A percentile compares a stretch with the other conserved stretches of the same genome.
Evolutionary conservation across 2,329 filamentous ascomycete genomes (phyloP).

Genomic region (Alternaria sp.): DNA sequence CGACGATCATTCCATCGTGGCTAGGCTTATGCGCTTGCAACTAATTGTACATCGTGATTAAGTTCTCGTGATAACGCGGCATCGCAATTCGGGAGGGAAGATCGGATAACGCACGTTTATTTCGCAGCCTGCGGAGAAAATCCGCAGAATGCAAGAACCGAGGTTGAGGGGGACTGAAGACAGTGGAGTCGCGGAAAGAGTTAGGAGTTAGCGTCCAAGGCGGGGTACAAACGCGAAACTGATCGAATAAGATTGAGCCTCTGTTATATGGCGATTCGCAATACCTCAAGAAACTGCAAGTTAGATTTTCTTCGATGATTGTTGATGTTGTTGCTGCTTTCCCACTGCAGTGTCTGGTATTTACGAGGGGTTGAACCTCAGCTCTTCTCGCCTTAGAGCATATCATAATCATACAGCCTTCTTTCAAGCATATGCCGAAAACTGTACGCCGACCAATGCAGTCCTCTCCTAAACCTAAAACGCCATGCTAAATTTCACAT

Average conservation of each 20-base stretch:
- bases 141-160: background rate
- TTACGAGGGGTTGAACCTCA: conserved; percentile 49
- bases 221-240: conserved; percentile 8
- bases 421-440: conserved; percentile 52
- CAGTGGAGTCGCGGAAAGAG: background rate
- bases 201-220: background rate
- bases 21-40: background rate
- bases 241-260: background rate
- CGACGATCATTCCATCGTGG: background rate
- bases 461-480: conserved; percentile 22
- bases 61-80: background rate
- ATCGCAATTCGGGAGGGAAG: background rate
- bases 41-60: background rate
- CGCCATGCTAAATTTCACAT: conserved; percentile 35
- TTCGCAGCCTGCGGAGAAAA: background rate
- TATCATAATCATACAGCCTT: conserved; percentile 40
- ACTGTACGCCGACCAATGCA: conserved; percentile 34
- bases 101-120: conserved; percentile 2
- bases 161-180: background rate
- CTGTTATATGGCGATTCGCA: background rate
- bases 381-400: conserved; percentile 26
- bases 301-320: background rate
- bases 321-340: background rate
- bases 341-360: background rate
- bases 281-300: background rate